Percentiles rank a stretch among this genome's conserved stretches.
phyloP scores from a whole-genome alignment of 805 yeast genomes.

The Suhomyces prunicola region DNA sequence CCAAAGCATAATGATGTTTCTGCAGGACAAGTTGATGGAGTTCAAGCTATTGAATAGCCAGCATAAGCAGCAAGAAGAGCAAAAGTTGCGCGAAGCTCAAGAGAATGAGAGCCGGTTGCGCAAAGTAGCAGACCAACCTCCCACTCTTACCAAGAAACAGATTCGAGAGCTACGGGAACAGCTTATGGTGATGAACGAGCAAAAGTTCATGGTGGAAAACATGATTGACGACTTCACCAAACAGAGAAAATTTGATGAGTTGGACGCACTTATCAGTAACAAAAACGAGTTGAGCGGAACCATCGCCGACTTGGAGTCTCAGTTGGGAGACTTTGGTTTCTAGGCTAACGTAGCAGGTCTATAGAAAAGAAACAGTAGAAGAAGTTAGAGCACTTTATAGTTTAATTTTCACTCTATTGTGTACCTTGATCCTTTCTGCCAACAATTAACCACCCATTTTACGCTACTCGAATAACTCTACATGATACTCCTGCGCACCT shows the following conservation, averaged over 20 bases:
- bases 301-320: conserved; percentile 42
- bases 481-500: too few relatives aligned
- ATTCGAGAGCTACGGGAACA: conserved; percentile 65
- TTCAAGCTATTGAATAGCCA: conserved; percentile 57
- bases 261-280: conserved; percentile 56
- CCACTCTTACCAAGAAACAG: conserved; percentile 44
- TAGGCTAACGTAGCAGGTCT: conserved; percentile 2
- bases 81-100: conserved; percentile 12
- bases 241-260: conserved; percentile 74
- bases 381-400: not conserved
- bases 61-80: conserved; percentile 30
- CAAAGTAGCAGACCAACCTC: conserved; percentile 15
- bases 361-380: not conserved
- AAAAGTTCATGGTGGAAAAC: conserved; percentile 64
- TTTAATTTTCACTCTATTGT: too few relatives aligned
- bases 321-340: conserved; percentile 55
- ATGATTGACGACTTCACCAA: conserved; percentile 61
- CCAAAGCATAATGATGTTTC: conserved; percentile 51
- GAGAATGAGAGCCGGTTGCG: not conserved
- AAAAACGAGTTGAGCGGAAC: conserved; percentile 53
- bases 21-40: conserved; percentile 65
- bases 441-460: too few relatives aligned
- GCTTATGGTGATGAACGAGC: conserved; percentile 85
- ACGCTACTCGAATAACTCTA: too few relatives aligned
- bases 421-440: too few relatives aligned